phyloP scores from a whole-genome alignment of 352 stramenopile genomes.

The Pythium scleroteichum region DNA sequence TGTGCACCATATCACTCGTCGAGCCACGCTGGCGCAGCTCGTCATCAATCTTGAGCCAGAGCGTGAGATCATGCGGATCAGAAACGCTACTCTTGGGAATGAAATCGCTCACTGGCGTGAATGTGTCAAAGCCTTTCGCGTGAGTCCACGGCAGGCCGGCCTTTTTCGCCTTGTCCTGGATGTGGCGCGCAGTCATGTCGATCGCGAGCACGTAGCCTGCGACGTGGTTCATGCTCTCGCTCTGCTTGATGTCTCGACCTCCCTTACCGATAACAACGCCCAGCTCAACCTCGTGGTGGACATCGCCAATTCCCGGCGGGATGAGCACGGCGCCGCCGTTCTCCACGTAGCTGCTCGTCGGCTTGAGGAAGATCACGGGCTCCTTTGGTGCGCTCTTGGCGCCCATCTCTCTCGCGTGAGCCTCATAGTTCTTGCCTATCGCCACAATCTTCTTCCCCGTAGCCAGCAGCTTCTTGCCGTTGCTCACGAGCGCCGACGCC shows the following conservation, averaged over 20 bases:
- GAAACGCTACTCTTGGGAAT: constrained; percentile 66
- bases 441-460: constrained; percentile 80
- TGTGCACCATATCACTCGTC: constrained; percentile 81
- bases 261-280: constrained; percentile 75
- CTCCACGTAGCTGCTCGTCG: constrained; percentile 68
- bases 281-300: constrained; percentile 87
- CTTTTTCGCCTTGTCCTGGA: constrained; percentile 81
- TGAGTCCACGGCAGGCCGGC: constrained; percentile 71
- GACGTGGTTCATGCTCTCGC: constrained; percentile 66
- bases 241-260: constrained; percentile 62
- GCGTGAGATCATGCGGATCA: constrained; percentile 62
- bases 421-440: constrained; percentile 87
- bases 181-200: constrained; percentile 80
- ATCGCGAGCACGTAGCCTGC: constrained; percentile 74
- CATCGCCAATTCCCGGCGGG: constrained; percentile 63
- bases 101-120: constrained; percentile 81
- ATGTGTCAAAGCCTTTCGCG: constrained; percentile 79
- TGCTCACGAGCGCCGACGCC: constrained; percentile 27
- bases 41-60: constrained; percentile 85
- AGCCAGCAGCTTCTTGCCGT: constrained; percentile 56
- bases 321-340: constrained; percentile 63
- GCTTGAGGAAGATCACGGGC: constrained; percentile 84
- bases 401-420: constrained; percentile 80
- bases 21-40: constrained; percentile 72
- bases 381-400: constrained; percentile 59